phyloP scores from a whole-genome alignment of 2,329 filamentous ascomycete species.

The Mycosphaerella sp. region DNA sequence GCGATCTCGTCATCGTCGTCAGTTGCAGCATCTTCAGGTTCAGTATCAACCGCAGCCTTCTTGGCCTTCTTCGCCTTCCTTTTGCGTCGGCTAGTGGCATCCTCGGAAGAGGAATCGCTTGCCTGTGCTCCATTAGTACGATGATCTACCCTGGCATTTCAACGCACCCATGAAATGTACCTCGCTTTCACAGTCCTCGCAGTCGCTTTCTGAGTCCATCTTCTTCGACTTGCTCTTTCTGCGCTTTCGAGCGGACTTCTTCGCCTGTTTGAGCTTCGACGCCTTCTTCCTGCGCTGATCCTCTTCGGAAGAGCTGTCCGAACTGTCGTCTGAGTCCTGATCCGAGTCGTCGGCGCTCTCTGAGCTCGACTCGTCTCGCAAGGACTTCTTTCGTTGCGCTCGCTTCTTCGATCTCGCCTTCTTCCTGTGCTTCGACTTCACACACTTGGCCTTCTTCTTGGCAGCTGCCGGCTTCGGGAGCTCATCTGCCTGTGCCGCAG shows the following conservation, averaged over 20 bases:
- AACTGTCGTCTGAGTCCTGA: constrained; percentile 17
- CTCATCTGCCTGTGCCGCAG: constrained; percentile 10
- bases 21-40: constrained; percentile 17
- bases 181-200: constrained; percentile 8
- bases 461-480: constrained; percentile 8
- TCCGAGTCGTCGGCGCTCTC: constrained; percentile 14
- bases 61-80: constrained; percentile 23
- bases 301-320: constrained; percentile 25
- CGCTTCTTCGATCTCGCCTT: constrained; percentile 19
- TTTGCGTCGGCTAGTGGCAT: constrained; percentile 21
- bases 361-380: constrained; percentile 21
- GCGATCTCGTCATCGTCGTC: constrained; percentile 16
- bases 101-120: constrained; percentile 19
- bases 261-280: constrained; percentile 21
- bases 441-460: constrained; percentile 25
- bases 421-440: constrained; percentile 25
- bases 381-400: constrained; percentile 17
- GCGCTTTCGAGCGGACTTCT: constrained; percentile 23
- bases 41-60: constrained; percentile 12
- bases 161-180: background rate
- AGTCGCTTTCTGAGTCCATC: constrained; percentile 21
- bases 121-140: background rate
- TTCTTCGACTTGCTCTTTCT: constrained; percentile 21
- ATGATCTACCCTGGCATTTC: background rate
- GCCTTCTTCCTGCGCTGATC: constrained; percentile 21